Conservation (phyloP, 352 stramenopile genomes). For the Phytophthora capsici region DNA sequence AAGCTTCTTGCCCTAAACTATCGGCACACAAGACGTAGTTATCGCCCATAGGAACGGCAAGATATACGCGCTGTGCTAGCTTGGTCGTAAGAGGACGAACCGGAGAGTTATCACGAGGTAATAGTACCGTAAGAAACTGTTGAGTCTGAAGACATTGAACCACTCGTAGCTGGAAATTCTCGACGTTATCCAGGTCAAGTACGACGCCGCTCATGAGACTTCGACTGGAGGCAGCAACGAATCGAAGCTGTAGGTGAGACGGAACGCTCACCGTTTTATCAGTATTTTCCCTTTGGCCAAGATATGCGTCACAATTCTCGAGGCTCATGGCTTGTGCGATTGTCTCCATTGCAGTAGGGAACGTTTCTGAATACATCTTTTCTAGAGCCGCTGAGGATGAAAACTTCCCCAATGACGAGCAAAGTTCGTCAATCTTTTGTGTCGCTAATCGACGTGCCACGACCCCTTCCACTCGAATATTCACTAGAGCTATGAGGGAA, state of each 20-base stretch:
- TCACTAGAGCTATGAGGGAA: slow-evolving; percentile 49
- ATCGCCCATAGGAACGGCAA: slow-evolving; percentile 55
- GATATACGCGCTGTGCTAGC: slow-evolving; percentile 40
- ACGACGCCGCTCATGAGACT: slow-evolving; percentile 59
- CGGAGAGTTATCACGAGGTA: slow-evolving; percentile 34
- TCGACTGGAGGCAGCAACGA: slow-evolving; percentile 43
- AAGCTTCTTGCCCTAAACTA: slow-evolving; percentile 56
- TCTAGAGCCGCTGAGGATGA: slow-evolving; percentile 22
- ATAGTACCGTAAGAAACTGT: slow-evolving; percentile 33
- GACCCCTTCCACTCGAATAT: slow-evolving; percentile 56
- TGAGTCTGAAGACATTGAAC: slow-evolving; percentile 60
- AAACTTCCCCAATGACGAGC: slow-evolving; percentile 15
- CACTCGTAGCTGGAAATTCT: slow-evolving; percentile 41
- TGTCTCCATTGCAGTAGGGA: slow-evolving; percentile 39
- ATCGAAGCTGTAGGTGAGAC: slow-evolving; percentile 38
- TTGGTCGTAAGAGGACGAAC: slow-evolving; percentile 43
- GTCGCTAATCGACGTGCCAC: slow-evolving; percentile 41
- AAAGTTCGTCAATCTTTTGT: slow-evolving; percentile 28
- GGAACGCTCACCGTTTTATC: slow-evolving; percentile 16
- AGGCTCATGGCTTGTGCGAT: slow-evolving; percentile 39
- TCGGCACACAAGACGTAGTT: slow-evolving; percentile 64
- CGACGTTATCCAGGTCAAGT: slow-evolving; percentile 34
- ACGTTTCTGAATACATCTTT: slow-evolving; percentile 23
- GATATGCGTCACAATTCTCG: slow-evolving; percentile 53
- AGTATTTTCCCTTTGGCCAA: slow-evolving; percentile 43